phyloP scores from a whole-genome alignment of 31 red algal genomes.

The Odonthalia washingtoniensis region DNA sequence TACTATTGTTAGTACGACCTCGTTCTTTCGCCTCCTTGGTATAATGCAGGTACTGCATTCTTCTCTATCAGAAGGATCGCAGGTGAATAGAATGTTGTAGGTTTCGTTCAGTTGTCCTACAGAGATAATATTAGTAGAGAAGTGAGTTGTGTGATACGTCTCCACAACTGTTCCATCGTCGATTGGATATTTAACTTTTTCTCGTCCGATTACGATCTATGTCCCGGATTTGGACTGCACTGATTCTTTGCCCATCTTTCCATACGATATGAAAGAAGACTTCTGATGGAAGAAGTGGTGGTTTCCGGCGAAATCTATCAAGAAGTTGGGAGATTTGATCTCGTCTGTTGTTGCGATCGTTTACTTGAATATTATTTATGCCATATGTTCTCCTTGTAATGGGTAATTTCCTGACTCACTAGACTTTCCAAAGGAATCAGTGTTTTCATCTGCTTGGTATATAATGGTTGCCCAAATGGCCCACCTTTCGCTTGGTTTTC shows the following conservation, averaged over 20 bases:
- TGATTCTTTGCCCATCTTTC: background rate
- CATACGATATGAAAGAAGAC: conserved; percentile 36
- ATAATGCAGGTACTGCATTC: conserved; percentile 14
- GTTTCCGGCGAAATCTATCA: conserved; percentile 43
- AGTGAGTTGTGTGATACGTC: conserved; percentile 35
- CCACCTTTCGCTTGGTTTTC: too few relatives aligned
- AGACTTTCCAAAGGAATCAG: too few relatives aligned
- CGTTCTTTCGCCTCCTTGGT: background rate
- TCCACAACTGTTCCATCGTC: conserved; percentile 14
- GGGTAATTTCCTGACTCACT: background rate
- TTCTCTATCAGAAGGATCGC: background rate
- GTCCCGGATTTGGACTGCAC: conserved; percentile 22
- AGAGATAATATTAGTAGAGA: conserved; percentile 44
- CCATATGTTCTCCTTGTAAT: background rate
- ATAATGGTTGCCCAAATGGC: too few relatives aligned
- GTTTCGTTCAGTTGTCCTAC: conserved; percentile 14
- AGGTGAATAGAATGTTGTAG: conserved; percentile 38
- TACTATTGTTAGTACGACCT: background rate
- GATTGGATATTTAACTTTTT: conserved; percentile 25
- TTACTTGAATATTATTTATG: background rate
- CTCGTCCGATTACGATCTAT: conserved; percentile 33
- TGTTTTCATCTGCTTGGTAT: too few relatives aligned
- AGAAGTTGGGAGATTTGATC: background rate
- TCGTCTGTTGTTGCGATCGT: background rate
- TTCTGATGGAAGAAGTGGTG: conserved; percentile 40